phyloP scores from a whole-genome alignment of 163 green algal genomes.

The Volvox carteri region DNA sequence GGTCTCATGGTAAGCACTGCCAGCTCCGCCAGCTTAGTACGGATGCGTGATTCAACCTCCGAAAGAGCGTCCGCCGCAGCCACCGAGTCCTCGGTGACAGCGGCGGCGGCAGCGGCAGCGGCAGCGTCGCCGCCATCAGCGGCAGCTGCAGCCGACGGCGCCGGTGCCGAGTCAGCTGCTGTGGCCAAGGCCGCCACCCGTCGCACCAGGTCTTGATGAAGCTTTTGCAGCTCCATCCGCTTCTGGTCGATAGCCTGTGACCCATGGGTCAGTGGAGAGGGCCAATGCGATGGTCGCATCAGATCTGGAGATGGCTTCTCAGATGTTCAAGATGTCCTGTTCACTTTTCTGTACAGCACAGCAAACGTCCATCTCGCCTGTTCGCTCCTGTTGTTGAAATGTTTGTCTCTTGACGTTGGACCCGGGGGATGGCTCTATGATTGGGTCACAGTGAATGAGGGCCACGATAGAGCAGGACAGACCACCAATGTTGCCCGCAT shows the following conservation, averaged over 20 bases:
- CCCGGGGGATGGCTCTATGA: too few species aligned
- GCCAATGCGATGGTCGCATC: too few species aligned
- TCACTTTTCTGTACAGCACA: too few species aligned
- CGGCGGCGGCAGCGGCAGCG: not conserved
- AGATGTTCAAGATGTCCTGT: too few species aligned
- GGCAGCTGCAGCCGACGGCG: not conserved
- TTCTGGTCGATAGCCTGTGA: constrained; percentile 45
- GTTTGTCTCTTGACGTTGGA: too few species aligned
- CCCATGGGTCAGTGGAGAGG: not conserved
- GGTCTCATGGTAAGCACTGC: constrained; percentile 9
- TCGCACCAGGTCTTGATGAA: constrained; percentile 34
- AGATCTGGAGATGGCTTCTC: too few species aligned
- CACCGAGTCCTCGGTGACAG: not conserved
- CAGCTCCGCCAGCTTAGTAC: constrained; percentile 45
- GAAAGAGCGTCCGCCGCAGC: not conserved
- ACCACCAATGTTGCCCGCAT: too few species aligned
- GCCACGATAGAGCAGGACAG: too few species aligned
- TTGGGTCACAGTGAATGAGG: too few species aligned
- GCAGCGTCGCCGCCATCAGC: not conserved
- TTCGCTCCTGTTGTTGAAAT: too few species aligned
- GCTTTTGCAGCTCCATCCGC: constrained; percentile 35
- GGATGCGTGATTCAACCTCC: constrained; percentile 45
- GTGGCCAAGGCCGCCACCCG: constrained; percentile 20
- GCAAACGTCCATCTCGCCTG: too few species aligned
- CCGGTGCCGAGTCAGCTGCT: not conserved